Percentiles rank a stretch among this genome's conserved stretches.
These are phyloP conservation scores for Lasiodiplodia theobromae DNA, from an alignment of 2,329 filamentous ascomycete species.

Conservation along the genomic window DNA sequence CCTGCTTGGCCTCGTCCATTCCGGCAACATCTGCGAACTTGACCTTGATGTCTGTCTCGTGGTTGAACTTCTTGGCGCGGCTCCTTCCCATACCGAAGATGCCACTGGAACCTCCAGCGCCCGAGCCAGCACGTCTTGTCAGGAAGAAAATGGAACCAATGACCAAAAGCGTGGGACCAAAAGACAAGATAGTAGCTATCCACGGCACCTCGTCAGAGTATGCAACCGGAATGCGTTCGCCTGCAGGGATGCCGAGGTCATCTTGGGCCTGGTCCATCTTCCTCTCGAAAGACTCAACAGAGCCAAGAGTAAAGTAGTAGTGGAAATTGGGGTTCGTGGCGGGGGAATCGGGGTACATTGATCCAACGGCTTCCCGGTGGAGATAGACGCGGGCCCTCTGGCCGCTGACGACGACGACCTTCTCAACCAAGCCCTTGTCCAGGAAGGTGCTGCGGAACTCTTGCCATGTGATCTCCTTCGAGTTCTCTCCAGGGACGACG, in stretches of 20 bases:
- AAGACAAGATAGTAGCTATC: constrained; percentile 75
- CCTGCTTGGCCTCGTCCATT: constrained; percentile 96
- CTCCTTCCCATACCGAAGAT: constrained; percentile 97
- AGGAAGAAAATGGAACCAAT: constrained; percentile 84
- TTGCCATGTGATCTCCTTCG: constrained; percentile 93
- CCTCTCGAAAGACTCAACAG: constrained; percentile 89
- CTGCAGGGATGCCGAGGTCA: constrained; percentile 82
- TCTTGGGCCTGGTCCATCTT: constrained; percentile 86
- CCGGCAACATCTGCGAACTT: constrained; percentile 97
- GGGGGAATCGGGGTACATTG: constrained; percentile 78
- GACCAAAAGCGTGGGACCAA: constrained; percentile 86
- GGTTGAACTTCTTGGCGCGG: constrained; percentile 95
- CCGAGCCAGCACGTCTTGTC: constrained; percentile 75
- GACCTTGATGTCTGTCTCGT: constrained; percentile 94
- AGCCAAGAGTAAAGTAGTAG: constrained; percentile 96
- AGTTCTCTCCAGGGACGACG: constrained; percentile 70
- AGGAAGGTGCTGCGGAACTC: constrained; percentile 93
- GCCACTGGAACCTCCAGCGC: constrained; percentile 67
- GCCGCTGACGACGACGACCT: constrained; percentile 80
- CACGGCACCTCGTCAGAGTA: constrained; percentile 80
- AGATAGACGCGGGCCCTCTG: constrained; percentile 81
- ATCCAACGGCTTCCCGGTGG: constrained; percentile 74
- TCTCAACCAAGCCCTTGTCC: constrained; percentile 95
- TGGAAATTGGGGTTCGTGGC: constrained; percentile 73
- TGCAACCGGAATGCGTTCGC: constrained; percentile 91